These are phyloP conservation scores for Termitomyces sp. DNA, from an alignment of 768 basidiomycete genomes.

Conservation along the genomic window DNA sequence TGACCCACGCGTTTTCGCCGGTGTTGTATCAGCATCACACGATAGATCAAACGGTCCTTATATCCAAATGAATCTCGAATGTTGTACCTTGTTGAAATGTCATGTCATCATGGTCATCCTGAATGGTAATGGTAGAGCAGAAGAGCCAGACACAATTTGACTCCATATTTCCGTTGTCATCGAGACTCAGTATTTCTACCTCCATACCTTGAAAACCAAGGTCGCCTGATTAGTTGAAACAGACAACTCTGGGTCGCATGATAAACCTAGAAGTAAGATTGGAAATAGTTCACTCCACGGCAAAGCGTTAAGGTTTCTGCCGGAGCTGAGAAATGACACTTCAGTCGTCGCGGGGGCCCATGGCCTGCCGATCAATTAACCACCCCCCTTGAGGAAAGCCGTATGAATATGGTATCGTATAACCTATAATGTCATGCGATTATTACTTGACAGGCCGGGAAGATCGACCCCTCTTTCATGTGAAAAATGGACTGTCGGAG, in stretches of 20 bases:
- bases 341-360: background rate
- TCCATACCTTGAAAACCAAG: background rate
- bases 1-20: background rate
- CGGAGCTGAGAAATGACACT: background rate
- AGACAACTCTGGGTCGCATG: background rate
- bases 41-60: background rate
- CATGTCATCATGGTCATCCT: background rate
- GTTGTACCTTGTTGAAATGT: background rate
- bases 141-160: background rate
- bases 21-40: background rate
- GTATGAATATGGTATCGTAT: background rate
- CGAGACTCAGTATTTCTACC: background rate
- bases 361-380: background rate
- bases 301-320: background rate
- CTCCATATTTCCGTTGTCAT: background rate
- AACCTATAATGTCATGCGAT: background rate
- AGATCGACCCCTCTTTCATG: background rate
- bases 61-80: background rate
- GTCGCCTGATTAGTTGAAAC: background rate
- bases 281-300: background rate
- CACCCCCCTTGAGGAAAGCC: background rate
- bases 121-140: background rate
- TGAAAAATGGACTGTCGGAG: background rate
- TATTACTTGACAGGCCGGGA: background rate
- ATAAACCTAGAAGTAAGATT: background rate